Percentiles rank a stretch among this genome's conserved stretches.
Conservation (phyloP, 2,329 filamentous ascomycete species). For the Nothophaeocryptopus gaeumannii region DNA sequence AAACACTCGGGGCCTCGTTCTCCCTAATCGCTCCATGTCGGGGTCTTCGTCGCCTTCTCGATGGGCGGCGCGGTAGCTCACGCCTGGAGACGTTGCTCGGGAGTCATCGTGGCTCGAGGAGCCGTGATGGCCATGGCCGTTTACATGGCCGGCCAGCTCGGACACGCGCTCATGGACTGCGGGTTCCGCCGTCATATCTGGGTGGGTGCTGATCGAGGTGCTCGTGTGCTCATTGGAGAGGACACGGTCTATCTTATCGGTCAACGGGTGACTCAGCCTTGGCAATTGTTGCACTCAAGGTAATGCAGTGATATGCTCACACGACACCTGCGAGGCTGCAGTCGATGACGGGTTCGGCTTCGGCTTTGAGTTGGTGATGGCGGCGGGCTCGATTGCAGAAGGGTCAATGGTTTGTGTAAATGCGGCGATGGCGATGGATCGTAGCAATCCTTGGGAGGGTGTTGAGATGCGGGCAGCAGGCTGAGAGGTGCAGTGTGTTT, state of each 20-base stretch:
- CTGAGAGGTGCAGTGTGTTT: neutral
- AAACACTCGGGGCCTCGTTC: conserved; percentile 77
- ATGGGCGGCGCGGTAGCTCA: conserved; percentile 43
- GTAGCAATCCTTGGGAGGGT: too few relatives aligned
- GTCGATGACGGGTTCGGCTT: too few relatives aligned
- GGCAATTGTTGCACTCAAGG: too few relatives aligned
- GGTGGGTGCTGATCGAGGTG: conserved; percentile 14
- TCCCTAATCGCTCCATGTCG: conserved; percentile 60
- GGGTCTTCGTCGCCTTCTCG: conserved; percentile 36
- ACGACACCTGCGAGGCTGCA: conserved; percentile 3
- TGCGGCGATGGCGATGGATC: neutral
- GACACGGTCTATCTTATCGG: too few relatives aligned
- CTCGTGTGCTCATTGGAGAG: conserved; percentile 20
- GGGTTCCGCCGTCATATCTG: conserved; percentile 27
- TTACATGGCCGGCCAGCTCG: conserved; percentile 41
- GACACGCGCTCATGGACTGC: conserved; percentile 36
- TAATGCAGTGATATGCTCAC: conserved; percentile 3
- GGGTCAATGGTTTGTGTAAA: neutral
- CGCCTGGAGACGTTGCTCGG: conserved; percentile 79
- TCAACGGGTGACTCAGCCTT: neutral
- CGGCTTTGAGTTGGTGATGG: neutral
- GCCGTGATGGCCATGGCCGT: conserved; percentile 35
- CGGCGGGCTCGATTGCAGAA: neutral
- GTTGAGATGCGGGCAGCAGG: neutral
- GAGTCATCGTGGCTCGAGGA: conserved; percentile 64